Base-by-base conservation (phyloP, 2,329 filamentous ascomycete genomes). In the Pseudomassariella vexata region DNA sequence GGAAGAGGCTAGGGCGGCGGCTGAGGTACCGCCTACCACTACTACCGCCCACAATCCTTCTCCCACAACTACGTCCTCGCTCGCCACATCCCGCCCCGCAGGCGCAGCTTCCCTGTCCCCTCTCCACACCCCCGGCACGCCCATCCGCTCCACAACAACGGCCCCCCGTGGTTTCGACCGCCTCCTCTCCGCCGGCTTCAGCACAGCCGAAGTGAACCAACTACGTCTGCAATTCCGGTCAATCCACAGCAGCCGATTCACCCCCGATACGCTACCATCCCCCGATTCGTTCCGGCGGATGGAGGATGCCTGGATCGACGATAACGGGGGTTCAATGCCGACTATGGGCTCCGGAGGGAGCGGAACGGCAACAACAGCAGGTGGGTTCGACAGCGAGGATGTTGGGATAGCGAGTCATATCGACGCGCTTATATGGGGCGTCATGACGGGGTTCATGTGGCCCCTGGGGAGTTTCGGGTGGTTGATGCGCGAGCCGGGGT, bases 391-490 rank as follows among this genome's bases (percentile, higher is more conserved):
- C 17, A 65, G 68, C 4, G 68, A 70, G 22, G 69, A 66, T 17
- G 66, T 59, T 2, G 60, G 60, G 18, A 61, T 65, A 30, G 48
- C 57, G 11, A 79, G 75, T 1, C 72, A 84, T 9, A 64, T 95
- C 26, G 90, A 96, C 50, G 82, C 94, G 49, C 76, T 95, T 65
- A 69, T 96, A 37, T 85, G 82, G 61, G 92, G 89, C 5, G 86
- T 92, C 57, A 65, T 94, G 37, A 85, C 92, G 49, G 92, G 92
- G 1, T 98, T 96, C 66, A 84, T 98, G 56, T 96, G 90, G 77
- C 92, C 92, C 4, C 59, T 96, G 8, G 90, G 86, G 0, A 88
- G 85, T 48, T 65, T 90, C 35, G 79, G 82, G 32, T 95, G 89
- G 87, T 65, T 94, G 30, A 73, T 90, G 43, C 71, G 89, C 38